Base-by-base conservation (phyloP, 2,329 filamentous ascomycete genomes). In the Apiospora pterosperma region DNA sequence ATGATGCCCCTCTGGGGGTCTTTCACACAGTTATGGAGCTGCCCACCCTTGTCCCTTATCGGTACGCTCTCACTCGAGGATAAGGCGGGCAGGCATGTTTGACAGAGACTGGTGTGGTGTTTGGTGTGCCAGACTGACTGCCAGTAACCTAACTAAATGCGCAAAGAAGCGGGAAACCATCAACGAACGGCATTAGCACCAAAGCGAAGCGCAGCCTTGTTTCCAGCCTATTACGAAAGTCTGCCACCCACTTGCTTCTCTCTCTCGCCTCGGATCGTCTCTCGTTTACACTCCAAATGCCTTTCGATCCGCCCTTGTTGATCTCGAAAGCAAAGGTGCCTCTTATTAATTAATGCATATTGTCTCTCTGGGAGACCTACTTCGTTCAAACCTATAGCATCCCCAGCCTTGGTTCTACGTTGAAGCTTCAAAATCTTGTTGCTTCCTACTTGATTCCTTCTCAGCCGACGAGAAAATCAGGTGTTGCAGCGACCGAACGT, bases 191-290 rank as follows among this genome's bases (percentile, higher is more conserved):
- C 36, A 60, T 39, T 39, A 60, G 58, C 58, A 39, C 11, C 58
- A 36, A 10, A 25, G 34, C 58, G 58, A 34, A 62, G 60, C 39
- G 39, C 60, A 62, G 60, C 39, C 60, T 62, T 62, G 39, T 62
- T 42, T 31, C 60, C 60, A 62, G 38, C 38, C 60, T 42, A 62
- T 62, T 62, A 62, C 60, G 60, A 62, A 62, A 62, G 60, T 42
- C 60, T 62, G 38, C 38, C 36, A 41, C 59, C 36, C n/a, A n/a
- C n/a, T n/a, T n/a, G n/a, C n/a, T n/a, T n/a, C 38, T 36, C 23
- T 42, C 59, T 62, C 60, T 41, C 60, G n/a, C 60, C 60, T 62
- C 60, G 10, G 31, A 42, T 62, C 60, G 48, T 34, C 48, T 55
- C 48, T 55, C 48, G 48, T 55, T 55, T 28, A 55, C 48, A 16